Evolutionary conservation across 208 protist species (phyloP).

Genomic region (Wallacemonas sp.): DNA sequence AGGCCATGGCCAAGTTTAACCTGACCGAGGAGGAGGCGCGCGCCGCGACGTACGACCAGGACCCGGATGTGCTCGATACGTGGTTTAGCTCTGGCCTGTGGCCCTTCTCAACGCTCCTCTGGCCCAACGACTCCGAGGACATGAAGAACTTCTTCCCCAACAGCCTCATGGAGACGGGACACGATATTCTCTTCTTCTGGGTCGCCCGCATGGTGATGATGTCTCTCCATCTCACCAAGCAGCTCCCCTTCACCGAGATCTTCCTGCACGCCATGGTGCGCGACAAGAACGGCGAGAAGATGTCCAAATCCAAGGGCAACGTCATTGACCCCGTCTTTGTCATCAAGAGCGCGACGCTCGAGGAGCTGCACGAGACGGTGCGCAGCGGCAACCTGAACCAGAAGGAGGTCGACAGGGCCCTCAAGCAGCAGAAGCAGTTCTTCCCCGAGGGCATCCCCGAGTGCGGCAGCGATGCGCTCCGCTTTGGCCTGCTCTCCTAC

Average conservation of each 20-base stretch:
- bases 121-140: slow-evolving; percentile 93
- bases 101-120: slow-evolving; percentile 98
- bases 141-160: slow-evolving; percentile 97
- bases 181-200: slow-evolving; percentile 99
- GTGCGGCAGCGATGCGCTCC: slow-evolving; percentile 99
- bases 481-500: slow-evolving; percentile 98
- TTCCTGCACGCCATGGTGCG: slow-evolving; percentile 99
- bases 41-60: slow-evolving; percentile 88
- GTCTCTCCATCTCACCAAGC: slow-evolving; percentile 93
- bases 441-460: slow-evolving; percentile 96
- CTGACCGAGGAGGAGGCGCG: slow-evolving; percentile 63
- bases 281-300: slow-evolving; percentile 99
- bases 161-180: slow-evolving; percentile 98
- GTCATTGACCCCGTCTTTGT: slow-evolving; percentile 99
- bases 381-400: slow-evolving; percentile 93
- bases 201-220: slow-evolving; percentile 99
- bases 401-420: slow-evolving; percentile 91
- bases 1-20: slow-evolving; percentile 85
- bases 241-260: slow-evolving; percentile 97
- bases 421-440: slow-evolving; percentile 92
- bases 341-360: slow-evolving; percentile 96
- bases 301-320: slow-evolving; percentile 99
- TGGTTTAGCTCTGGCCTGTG: slow-evolving; percentile 99
- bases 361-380: slow-evolving; percentile 94
- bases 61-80: slow-evolving; percentile 99